Conservation (phyloP, 495 filamentous ascomycete species). For the Neurospora sp. region DNA sequence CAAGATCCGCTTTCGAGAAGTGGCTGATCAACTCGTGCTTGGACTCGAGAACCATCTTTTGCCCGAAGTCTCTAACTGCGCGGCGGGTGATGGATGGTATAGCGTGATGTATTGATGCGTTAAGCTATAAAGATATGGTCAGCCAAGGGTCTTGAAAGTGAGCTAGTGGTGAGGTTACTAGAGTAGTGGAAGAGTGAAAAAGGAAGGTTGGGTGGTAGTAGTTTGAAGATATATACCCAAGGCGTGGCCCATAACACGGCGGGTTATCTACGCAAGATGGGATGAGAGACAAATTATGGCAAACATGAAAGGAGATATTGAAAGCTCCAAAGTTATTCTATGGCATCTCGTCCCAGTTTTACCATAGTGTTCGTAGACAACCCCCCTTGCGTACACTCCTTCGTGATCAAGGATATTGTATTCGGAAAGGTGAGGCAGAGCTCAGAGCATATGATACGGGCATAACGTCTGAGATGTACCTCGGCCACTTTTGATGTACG, state of each 20-base stretch:
- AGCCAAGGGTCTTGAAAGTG: neutral
- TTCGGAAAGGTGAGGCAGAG: neutral
- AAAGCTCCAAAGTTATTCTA: no score
- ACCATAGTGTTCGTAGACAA: no score
- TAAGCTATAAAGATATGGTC: constrained; percentile 22
- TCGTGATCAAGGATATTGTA: no score
- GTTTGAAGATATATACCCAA: neutral
- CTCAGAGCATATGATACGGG: neutral
- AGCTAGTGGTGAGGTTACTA: neutral
- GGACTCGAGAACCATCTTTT: constrained; percentile 32
- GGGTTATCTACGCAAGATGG: neutral
- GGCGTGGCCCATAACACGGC: neutral
- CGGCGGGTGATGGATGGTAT: constrained; percentile 26
- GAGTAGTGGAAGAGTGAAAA: neutral
- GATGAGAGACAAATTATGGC: neutral
- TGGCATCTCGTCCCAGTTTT: no score
- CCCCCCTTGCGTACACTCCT: no score
- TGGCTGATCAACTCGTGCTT: constrained; percentile 30
- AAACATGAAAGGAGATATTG: neutral
- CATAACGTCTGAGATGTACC: neutral
- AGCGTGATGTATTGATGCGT: constrained; percentile 36
- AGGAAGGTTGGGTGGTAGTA: neutral
- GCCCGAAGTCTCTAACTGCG: constrained; percentile 34
- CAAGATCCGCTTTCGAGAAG: constrained; percentile 23
- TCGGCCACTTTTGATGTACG: neutral